Conservation (phyloP, 805 yeast species). For the Komagataella populi region DNA sequence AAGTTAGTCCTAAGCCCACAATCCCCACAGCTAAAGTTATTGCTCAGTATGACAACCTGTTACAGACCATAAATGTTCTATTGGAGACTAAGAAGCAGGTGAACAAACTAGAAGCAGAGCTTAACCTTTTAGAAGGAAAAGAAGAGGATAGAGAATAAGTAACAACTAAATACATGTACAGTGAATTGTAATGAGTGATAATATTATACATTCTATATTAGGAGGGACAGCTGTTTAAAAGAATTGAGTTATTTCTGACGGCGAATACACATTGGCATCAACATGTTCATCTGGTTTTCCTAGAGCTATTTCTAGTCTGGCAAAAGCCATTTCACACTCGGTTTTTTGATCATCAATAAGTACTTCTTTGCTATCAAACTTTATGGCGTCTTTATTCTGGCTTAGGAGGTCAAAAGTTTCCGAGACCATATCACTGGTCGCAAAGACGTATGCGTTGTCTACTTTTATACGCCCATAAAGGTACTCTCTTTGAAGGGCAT, state of each 20-base stretch:
- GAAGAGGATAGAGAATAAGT: slow-evolving; percentile 6
- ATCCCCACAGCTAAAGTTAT: slow-evolving; percentile 78
- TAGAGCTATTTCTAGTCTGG: not conserved
- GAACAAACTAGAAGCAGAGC: slow-evolving; percentile 80
- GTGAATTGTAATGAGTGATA: not conserved
- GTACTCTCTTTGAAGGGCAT: not conserved
- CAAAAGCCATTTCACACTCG: not conserved
- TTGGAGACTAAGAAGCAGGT: slow-evolving; percentile 77
- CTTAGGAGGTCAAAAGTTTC: not conserved
- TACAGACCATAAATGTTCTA: slow-evolving; percentile 54
- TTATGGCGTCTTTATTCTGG: not conserved
- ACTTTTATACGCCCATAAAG: not conserved
- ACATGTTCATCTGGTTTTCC: not conserved
- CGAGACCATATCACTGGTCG: not conserved
- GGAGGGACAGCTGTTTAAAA: not conserved
- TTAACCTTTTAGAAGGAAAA: slow-evolving; percentile 28
- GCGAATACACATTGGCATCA: not conserved
- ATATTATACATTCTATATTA: not conserved
- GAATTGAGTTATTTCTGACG: not conserved
- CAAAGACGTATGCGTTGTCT: not conserved
- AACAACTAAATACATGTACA: not conserved
- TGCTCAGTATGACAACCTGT: slow-evolving; percentile 61
- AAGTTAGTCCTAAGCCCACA: slow-evolving; percentile 67
- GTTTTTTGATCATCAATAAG: not conserved
- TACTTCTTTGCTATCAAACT: not conserved